phyloP scores from a whole-genome alignment of 176 grass and related monocot species.

The Poa annua region DNA sequence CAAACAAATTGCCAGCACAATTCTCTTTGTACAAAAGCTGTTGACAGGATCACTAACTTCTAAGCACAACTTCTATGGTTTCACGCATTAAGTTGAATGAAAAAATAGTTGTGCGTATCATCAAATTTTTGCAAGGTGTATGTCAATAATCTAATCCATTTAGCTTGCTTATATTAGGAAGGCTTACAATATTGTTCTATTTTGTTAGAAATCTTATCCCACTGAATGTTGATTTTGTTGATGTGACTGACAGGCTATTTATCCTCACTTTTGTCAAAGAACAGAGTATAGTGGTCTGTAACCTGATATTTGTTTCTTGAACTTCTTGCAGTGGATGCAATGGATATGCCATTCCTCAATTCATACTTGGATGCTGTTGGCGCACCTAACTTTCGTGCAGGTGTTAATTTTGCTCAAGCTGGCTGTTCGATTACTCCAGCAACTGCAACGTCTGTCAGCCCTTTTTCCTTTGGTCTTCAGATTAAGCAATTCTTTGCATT shows the following conservation, averaged over 20 bases:
- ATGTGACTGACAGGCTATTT: conserved; percentile 6
- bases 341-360: conserved; percentile 85
- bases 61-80: neutral
- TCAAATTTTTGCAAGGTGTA: neutral
- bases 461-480: conserved; percentile 87
- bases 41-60: neutral
- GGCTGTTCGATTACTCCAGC: conserved; percentile 95
- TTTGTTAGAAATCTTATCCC: neutral
- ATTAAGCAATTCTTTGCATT: conserved; percentile 88
- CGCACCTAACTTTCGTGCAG: conserved; percentile 71
- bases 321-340: conserved; percentile 74
- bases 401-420: conserved; percentile 95
- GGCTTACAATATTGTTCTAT: conserved; percentile 8
- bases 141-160: neutral
- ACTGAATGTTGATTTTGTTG: neutral
- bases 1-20: neutral
- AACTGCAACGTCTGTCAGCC: conserved; percentile 86
- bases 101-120: neutral
- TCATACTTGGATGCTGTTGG: conserved; percentile 88
- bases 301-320: conserved; percentile 21
- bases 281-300: neutral
- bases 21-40: neutral
- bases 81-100: neutral
- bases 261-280: neutral
- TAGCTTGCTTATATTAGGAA: neutral